Conservation (phyloP, 148 eudicot genomes). For the Cornus florida region DNA sequence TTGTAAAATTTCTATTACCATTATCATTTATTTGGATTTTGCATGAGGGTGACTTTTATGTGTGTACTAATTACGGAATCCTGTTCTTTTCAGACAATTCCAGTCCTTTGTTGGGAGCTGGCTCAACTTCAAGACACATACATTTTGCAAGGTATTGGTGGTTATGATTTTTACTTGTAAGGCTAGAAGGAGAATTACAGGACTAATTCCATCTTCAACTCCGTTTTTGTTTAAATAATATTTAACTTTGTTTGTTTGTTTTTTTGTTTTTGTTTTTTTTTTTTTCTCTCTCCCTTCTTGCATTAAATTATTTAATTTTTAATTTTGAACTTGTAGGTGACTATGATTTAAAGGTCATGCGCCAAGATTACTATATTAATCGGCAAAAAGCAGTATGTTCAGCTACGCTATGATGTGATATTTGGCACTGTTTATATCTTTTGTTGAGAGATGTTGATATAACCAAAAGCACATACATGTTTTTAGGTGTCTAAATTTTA, state of each 20-base stretch:
- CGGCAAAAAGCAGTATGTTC: constrained; percentile 86
- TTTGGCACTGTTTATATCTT: not conserved
- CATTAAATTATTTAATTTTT: not conserved
- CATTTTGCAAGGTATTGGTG: constrained; percentile 82
- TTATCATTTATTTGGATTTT: not conserved
- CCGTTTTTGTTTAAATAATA: not conserved
- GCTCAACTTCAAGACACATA: constrained; percentile 99
- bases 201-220: not conserved
- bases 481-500: no score
- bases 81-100: constrained; percentile 68
- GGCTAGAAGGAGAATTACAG: not conserved
- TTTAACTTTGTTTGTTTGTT: no score
- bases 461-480: not conserved
- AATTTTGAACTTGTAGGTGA: constrained; percentile 58
- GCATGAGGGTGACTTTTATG: not conserved
- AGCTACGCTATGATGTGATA: not conserved
- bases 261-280: no score
- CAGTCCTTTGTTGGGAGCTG: constrained; percentile 94
- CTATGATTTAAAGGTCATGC: constrained; percentile 98
- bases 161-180: not conserved
- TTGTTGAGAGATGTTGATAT: constrained; percentile 1
- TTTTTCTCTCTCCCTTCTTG: not conserved
- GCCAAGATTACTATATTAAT: constrained; percentile 87
- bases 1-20: not conserved
- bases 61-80: not conserved